Base-by-base conservation (phyloP, 805 yeast species). In the Ogataea nonfermentans region DNA sequence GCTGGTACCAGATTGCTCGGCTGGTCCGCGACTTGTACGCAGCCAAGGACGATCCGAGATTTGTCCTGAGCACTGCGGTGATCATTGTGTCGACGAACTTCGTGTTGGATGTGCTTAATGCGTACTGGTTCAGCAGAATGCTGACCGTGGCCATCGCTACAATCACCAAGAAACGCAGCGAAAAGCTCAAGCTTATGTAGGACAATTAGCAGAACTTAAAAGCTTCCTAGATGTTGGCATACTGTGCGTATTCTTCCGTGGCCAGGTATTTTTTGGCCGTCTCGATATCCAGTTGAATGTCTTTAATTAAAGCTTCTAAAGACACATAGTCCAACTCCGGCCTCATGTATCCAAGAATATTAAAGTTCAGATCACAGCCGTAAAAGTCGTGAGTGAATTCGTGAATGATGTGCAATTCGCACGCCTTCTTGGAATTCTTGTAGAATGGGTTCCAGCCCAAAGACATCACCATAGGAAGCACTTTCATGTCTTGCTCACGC, bases 391-490 rank as follows among this genome's bases (percentile, higher is more conserved):
- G 54, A 0, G 56, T 47, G 54, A 89, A 93, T 29, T 80, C 65
- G 63, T 88, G 95, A 39, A 93, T 70, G 4, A 93, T 74, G 61
- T 93, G 96, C 15, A 93, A 68, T 54, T 93, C 95, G 3, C 93
- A 95, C 0, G 95, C 81, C 63, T 86, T 87, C 51, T 75, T 74
- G 35, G 76, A 70, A 62, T 93, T 90, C 17, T 80, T 75, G 65
- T 79, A 93, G 59, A 82, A 91, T 26, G 99, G 98, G 57, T 93
- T 93, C 85, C 89, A 87, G 1, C 99, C 99, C 13, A 93, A 73
- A 7, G 96, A 86, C 86, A 91, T 83, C 7, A 93, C 99, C 81
- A 89, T 88, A 0, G 97, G 97, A 17, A 79, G 66, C 2, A 71
- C 71, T 13, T 65, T 63, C n/a, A 57, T 47, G 35, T 70, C 70